Conservation (phyloP, 768 basidiomycete genomes). For the Russula olivacea region DNA sequence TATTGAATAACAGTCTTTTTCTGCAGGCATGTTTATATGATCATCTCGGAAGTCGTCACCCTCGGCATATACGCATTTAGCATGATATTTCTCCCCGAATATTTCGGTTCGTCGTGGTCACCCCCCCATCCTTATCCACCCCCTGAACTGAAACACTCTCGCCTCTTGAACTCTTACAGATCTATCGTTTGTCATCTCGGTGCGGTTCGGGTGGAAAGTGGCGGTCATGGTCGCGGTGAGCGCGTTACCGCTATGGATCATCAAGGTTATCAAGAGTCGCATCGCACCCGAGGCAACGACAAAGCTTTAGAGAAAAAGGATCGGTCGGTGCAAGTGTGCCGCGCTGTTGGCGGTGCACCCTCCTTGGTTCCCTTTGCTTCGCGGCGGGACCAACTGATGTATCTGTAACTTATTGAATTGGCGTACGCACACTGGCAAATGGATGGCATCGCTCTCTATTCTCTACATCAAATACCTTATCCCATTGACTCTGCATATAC, state of each 20-base stretch:
- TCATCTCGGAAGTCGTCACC: slow-evolving; percentile 84
- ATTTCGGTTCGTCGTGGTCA: slow-evolving; percentile 68
- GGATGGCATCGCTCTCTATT: too few relatives aligned
- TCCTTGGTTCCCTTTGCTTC: background rate
- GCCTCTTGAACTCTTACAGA: slow-evolving; percentile 42
- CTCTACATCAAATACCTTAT: too few relatives aligned
- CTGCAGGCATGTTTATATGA: slow-evolving; percentile 89
- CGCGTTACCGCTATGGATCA: slow-evolving; percentile 83
- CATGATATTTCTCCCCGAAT: slow-evolving; percentile 91
- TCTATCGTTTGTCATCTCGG: slow-evolving; percentile 84
- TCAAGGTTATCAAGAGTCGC: slow-evolving; percentile 81
- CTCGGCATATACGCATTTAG: slow-evolving; percentile 83
- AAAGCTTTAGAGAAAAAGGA: slow-evolving; percentile 51
- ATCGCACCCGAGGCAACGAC: slow-evolving; percentile 91
- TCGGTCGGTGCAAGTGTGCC: background rate
- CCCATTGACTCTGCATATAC: too few relatives aligned
- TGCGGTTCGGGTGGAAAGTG: slow-evolving; percentile 90
- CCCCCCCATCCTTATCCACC: background rate
- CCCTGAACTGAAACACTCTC: background rate
- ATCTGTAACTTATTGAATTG: slow-evolving; percentile 15
- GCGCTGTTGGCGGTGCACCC: background rate
- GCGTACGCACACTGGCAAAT: background rate
- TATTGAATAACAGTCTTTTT: background rate
- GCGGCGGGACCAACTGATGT: background rate
- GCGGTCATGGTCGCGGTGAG: slow-evolving; percentile 93